A percentile compares a stretch with the other conserved stretches of the same genome.
Conservation (phyloP, 2,329 filamentous ascomycete species). For the Penicillium brasilianum region DNA sequence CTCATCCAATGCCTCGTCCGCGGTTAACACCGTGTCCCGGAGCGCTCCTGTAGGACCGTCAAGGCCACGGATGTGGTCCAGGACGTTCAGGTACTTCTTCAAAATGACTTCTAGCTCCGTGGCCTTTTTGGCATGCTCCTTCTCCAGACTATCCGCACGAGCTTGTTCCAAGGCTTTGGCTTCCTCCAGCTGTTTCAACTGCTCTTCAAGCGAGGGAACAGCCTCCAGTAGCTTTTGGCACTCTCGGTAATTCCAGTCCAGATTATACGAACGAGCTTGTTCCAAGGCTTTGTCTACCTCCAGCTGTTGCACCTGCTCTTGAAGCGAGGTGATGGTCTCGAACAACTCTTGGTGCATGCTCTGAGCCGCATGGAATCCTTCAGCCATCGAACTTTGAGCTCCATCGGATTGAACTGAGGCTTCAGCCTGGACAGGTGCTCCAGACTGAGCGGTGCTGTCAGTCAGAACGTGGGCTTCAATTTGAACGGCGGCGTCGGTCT, state of each 20-base stretch:
- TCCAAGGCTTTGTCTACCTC: no score
- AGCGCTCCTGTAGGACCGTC: background rate
- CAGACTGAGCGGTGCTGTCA: background rate
- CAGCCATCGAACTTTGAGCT: background rate
- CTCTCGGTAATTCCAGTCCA: no score
- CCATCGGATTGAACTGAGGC: background rate
- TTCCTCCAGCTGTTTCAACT: background rate
- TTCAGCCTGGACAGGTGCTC: background rate
- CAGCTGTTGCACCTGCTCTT: no score
- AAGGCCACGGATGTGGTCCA: background rate
- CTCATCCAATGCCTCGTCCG: background rate
- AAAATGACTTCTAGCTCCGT: background rate
- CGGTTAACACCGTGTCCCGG: background rate
- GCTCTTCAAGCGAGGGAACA: no score
- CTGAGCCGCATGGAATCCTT: no score
- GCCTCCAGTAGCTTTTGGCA: no score
- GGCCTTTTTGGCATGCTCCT: background rate
- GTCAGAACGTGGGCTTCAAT: background rate
- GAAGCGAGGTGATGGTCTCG: no score
- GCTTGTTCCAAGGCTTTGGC: background rate
- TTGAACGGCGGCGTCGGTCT: constrained; percentile 1
- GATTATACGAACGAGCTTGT: no score
- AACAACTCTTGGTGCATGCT: no score
- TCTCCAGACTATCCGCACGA: background rate
- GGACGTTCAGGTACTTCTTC: background rate